Evolutionary conservation across 1,284 basidiomycete genomes (phyloP).

Genomic region (Boletus calvinii): DNA sequence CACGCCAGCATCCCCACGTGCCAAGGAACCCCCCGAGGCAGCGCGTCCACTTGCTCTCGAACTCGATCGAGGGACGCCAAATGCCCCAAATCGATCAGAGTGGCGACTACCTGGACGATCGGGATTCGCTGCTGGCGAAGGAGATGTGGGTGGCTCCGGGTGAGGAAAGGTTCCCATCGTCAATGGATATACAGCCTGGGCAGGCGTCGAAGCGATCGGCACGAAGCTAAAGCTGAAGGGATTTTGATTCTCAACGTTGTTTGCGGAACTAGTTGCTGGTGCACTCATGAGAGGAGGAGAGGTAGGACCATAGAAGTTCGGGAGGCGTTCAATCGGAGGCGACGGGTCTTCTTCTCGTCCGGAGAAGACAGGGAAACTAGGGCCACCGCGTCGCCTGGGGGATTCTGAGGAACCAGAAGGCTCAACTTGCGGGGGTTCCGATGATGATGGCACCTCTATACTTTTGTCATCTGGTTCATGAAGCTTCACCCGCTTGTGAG

Average conservation of each 20-base stretch:
- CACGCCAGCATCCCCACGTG: slow-evolving; percentile 31
- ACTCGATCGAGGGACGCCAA: slow-evolving; percentile 32
- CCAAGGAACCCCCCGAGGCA: slow-evolving; percentile 29
- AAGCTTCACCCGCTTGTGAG: slow-evolving; percentile 52
- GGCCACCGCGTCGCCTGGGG: slow-evolving; percentile 22
- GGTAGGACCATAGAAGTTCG: slow-evolving; percentile 48
- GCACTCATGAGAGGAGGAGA: slow-evolving; percentile 35
- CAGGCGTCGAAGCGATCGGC: slow-evolving; percentile 54
- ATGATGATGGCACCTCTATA: slow-evolving; percentile 8
- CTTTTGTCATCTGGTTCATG: slow-evolving; percentile 15
- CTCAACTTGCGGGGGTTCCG: slow-evolving; percentile 8
- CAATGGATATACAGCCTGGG: slow-evolving; percentile 37
- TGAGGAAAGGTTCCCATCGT: slow-evolving; percentile 54
- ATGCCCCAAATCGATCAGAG: slow-evolving; percentile 33
- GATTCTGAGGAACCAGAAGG: slow-evolving; percentile 5
- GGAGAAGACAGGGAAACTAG: slow-evolving; percentile 44
- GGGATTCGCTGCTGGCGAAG: slow-evolving; percentile 52
- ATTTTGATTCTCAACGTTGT: slow-evolving; percentile 52
- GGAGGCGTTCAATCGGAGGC: slow-evolving; percentile 50
- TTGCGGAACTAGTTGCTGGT: slow-evolving; percentile 43
- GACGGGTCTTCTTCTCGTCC: slow-evolving; percentile 46
- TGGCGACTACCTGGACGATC: slow-evolving; percentile 38
- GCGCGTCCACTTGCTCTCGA: slow-evolving; percentile 34
- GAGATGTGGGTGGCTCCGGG: slow-evolving; percentile 67
- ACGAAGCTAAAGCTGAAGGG: slow-evolving; percentile 54